Evolutionary conservation across 2,329 filamentous ascomycete genomes (phyloP).

Genomic region (Fusarium armeniacum): DNA sequence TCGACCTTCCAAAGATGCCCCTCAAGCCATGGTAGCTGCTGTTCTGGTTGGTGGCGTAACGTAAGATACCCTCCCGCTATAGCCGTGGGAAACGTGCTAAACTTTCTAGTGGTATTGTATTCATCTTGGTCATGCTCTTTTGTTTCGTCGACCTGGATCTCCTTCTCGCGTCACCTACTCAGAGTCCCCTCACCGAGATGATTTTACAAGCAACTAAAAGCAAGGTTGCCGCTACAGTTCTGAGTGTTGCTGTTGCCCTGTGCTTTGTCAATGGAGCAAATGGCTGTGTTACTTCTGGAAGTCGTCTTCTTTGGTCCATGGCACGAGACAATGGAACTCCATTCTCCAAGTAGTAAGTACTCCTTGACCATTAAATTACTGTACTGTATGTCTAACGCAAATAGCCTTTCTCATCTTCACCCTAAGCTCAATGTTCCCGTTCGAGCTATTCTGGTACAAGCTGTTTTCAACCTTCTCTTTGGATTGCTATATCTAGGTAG

Average conservation of each 20-base stretch:
- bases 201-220: conserved; percentile 59
- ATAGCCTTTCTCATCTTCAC: conserved; percentile 54
- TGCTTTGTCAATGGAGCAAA: conserved; percentile 63
- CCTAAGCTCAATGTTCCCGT: conserved; percentile 59
- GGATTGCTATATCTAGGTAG: conserved; percentile 59
- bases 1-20: conserved; percentile 56
- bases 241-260: conserved; percentile 59
- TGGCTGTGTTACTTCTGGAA: conserved; percentile 60
- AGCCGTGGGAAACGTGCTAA: not conserved
- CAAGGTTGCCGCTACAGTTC: conserved; percentile 56
- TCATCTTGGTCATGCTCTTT: conserved; percentile 60
- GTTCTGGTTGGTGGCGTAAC: conserved; percentile 59
- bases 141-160: conserved; percentile 57
- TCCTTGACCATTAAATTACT: accelerated
- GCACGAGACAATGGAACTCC: conserved; percentile 60
- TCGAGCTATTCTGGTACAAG: conserved; percentile 58
- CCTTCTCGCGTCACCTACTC: conserved; percentile 56
- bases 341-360: conserved; percentile 47
- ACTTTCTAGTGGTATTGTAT: conserved; percentile 52
- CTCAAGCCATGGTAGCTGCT: conserved; percentile 57
- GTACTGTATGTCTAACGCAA: not conserved
- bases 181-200: conserved; percentile 62
- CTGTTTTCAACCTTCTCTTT: conserved; percentile 60
- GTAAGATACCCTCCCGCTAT: conserved; percentile 45
- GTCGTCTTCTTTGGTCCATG: conserved; percentile 61